Evolutionary conservation across 305 asterid species (phyloP), one percentile per base, ranked within the genome.

Genomic region (Fraxinus ornus): DNA sequence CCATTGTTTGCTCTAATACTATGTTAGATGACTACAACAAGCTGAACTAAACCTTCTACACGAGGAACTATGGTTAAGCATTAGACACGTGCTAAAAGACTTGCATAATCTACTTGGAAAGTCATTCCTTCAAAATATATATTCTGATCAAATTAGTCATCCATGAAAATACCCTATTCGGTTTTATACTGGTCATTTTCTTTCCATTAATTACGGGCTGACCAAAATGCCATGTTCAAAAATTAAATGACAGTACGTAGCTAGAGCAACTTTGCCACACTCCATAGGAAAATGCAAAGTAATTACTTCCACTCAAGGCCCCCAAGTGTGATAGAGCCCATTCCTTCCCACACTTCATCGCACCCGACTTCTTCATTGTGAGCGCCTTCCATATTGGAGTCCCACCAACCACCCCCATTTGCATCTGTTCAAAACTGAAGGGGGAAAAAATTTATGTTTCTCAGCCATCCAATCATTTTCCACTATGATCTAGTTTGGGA

Each of bases 341-440:
- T 83, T 72, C 97, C 98, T 81, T 95, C 98, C 98, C 98, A 95
- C 8, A 60, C 88, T 17, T 92, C 93, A 41, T 41, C 86, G 89
- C 88, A 90, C 0, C 98, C 98, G 6, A 95, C 97, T 86, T 90
- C 95, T 88, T 95, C 97, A 60, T 89, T 89, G 86, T 92, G 98
- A 24, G 93, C 91, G 35, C 98, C 98, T 89, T 90, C 98, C 98
- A 90, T 95, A 39, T 89, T 83, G 83, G 86, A 89, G 74, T 89
- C 94, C 98, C 98, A 93, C 97, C 94, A 94, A 73, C 98, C 98
- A 55, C 90, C 88, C 12, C 98, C 98, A 84, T 92, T 92, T 80
- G 91, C 89, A 88, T 94, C 98, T 94, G 90, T 86, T 79, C 66
- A 10, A 35, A 60, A 55, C 35, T 28, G n/a, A 32, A 80, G 10